A percentile compares a stretch with the other conserved stretches of the same genome.
Conservation (phyloP, 176 grass and related monocot species). For the Echinochloa phyllopogon region DNA sequence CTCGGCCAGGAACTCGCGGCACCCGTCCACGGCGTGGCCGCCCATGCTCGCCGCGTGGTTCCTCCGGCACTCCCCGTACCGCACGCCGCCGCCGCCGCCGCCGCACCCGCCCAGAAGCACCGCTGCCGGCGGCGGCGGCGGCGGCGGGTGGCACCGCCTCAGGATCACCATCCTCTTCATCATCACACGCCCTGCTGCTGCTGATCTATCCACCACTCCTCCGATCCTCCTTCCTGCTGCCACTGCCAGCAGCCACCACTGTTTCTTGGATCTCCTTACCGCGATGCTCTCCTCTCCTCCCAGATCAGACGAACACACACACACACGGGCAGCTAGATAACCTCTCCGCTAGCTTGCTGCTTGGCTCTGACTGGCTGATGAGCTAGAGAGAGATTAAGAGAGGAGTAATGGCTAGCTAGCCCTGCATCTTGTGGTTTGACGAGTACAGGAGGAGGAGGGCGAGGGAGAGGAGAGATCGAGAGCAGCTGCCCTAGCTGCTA, state of each 20-base stretch:
- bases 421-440: constrained; percentile 20
- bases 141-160: constrained; percentile 46
- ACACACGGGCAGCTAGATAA: too few relatives aligned
- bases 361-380: neutral
- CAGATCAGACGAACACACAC: neutral
- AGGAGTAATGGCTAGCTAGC: constrained; percentile 30
- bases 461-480: neutral
- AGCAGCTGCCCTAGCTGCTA: constrained; percentile 23
- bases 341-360: neutral
- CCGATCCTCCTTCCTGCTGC: neutral
- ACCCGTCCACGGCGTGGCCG: constrained; percentile 75
- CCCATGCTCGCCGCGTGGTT: constrained; percentile 80
- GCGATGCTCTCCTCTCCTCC: neutral
- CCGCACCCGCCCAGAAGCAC: neutral
- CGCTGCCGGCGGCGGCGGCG: constrained; percentile 18
- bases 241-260: neutral
- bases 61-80: constrained; percentile 64
- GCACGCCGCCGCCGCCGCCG: constrained; percentile 23
- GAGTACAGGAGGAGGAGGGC: neutral
- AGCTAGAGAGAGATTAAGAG: neutral
- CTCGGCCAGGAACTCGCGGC: constrained; percentile 73
- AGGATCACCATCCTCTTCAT: constrained; percentile 55
- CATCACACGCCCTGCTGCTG: neutral
- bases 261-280: neutral
- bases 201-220: neutral